Conservation (phyloP, 345 rosid species). For the Rubroshorea leprosula region DNA sequence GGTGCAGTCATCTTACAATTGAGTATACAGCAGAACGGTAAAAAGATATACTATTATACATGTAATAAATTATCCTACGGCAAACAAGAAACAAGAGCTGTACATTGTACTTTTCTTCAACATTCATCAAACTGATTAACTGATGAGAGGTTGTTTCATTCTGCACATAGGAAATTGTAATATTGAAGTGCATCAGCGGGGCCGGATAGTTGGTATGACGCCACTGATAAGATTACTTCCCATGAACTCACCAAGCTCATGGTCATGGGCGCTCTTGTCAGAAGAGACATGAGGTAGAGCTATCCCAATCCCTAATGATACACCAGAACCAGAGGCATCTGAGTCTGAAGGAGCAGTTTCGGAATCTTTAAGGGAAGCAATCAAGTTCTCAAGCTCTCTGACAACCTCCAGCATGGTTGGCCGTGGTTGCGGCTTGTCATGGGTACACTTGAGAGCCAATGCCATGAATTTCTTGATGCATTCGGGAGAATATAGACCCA, state of each 20-base stretch:
- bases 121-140: too few relatives aligned
- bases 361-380: slow-evolving; percentile 20
- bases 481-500: slow-evolving; percentile 34
- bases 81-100: too few relatives aligned
- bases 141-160: too few relatives aligned
- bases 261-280: too few relatives aligned
- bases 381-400: slow-evolving; percentile 42
- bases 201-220: slow-evolving; percentile 37
- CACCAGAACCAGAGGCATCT: slow-evolving; percentile 13
- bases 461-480: slow-evolving; percentile 34
- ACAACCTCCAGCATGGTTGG: slow-evolving; percentile 44
- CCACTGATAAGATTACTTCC: slow-evolving; percentile 46
- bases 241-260: slow-evolving; percentile 6
- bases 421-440: slow-evolving; percentile 26
- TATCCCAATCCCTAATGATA: slow-evolving; percentile 6
- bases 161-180: too few relatives aligned
- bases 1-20: too few relatives aligned
- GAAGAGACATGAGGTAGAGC: not conserved
- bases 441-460: slow-evolving; percentile 39
- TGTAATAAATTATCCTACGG: too few relatives aligned
- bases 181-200: too few relatives aligned
- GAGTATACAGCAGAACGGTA: too few relatives aligned
- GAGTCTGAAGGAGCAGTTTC: slow-evolving; percentile 16
- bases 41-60: too few relatives aligned
- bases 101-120: too few relatives aligned